Evolutionary conservation across 352 stramenopile genomes (phyloP).

Genomic region (Globisporangium parvum): DNA sequence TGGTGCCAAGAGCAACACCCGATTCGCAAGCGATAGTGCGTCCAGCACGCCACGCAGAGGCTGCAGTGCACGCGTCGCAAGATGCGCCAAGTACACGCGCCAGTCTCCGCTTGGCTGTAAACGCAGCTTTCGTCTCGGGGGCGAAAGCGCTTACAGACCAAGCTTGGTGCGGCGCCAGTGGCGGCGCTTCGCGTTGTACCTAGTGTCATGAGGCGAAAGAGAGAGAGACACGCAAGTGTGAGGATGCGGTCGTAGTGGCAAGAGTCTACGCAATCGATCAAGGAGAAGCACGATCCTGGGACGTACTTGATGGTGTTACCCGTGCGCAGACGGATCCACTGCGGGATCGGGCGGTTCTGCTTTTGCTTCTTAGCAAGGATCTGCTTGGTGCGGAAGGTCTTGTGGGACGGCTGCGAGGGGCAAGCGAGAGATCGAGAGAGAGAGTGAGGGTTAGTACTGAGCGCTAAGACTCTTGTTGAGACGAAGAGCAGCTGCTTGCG

Average conservation of each 20-base stretch:
- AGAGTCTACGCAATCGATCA: background rate
- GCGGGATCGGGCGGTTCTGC: conserved; percentile 99
- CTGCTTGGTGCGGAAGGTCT: conserved; percentile 99
- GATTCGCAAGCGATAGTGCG: background rate
- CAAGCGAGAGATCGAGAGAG: background rate
- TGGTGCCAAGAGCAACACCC: background rate
- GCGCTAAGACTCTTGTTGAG: background rate
- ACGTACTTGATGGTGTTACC: conserved; percentile 97
- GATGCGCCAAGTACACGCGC: background rate
- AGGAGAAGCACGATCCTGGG: background rate
- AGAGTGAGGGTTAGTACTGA: background rate
- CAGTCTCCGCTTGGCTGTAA: conserved; percentile 5
- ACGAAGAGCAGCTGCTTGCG: background rate
- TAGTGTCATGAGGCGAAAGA: conserved; percentile 15
- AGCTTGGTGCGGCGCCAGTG: conserved; percentile 99
- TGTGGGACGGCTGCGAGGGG: conserved; percentile 94
- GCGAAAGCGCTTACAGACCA: conserved; percentile 91
- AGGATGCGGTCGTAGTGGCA: background rate
- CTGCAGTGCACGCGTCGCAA: background rate
- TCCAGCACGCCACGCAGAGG: background rate
- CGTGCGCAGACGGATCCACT: conserved; percentile 99
- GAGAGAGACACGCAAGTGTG: background rate
- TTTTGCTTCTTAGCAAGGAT: conserved; percentile 99
- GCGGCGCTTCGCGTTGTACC: conserved; percentile 99
- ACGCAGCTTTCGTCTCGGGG: conserved; percentile 4